A percentile compares a stretch with the other conserved stretches of the same genome.
These are phyloP conservation scores for Cyberlindnera lachancei DNA, from an alignment of 805 yeast species.

Conservation along the genomic window DNA sequence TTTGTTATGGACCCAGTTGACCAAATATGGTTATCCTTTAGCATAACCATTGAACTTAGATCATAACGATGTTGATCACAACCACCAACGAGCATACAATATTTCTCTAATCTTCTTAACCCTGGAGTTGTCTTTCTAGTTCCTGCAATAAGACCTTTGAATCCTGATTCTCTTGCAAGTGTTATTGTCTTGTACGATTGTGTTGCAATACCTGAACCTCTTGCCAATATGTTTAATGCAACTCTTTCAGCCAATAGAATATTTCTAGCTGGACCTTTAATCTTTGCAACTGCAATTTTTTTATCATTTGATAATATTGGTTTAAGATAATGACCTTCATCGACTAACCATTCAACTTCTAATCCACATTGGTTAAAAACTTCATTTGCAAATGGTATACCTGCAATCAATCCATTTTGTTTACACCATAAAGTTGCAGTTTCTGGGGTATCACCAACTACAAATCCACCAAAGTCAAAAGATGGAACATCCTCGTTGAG, in stretches of 20 bases:
- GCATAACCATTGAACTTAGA: conserved; percentile 89
- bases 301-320: too few relatives aligned
- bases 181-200: conserved; percentile 49
- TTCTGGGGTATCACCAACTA: conserved; percentile 72
- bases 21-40: conserved; percentile 90
- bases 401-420: conserved; percentile 70
- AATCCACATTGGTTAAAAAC: conserved; percentile 73
- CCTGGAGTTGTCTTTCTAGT: conserved; percentile 98
- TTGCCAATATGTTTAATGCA: conserved; percentile 70
- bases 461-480: conserved; percentile 91
- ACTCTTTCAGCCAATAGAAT: conserved; percentile 81
- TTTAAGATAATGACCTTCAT: conserved; percentile 59
- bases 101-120: conserved; percentile 77
- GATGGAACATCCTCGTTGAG: conserved; percentile 86
- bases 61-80: conserved; percentile 91
- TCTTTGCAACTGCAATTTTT: conserved; percentile 69
- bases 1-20: conserved; percentile 86
- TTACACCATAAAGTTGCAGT: conserved; percentile 78
- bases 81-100: conserved; percentile 93
- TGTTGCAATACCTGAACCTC: conserved; percentile 86
- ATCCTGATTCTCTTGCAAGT: conserved; percentile 62
- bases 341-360: conserved; percentile 59
- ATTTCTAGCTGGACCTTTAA: conserved; percentile 74
- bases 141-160: conserved; percentile 83
- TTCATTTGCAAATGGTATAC: conserved; percentile 85